Conservation (phyloP, 495 filamentous ascomycete genomes). For the Tuber borchii region DNA sequence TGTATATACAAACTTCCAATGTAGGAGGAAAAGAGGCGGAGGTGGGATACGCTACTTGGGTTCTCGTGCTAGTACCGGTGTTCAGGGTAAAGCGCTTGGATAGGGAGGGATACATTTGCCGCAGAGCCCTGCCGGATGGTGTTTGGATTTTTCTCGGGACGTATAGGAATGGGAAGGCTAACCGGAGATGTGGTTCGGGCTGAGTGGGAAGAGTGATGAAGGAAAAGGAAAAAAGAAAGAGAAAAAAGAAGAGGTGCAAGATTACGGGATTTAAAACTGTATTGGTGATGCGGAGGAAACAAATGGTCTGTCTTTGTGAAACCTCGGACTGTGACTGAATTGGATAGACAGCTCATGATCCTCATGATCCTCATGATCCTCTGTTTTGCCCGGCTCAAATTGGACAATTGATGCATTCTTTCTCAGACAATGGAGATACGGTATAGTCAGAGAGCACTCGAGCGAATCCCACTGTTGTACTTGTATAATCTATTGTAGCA, state of each 20-base stretch:
- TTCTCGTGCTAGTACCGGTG: constrained; percentile 4
- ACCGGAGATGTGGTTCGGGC: constrained; percentile 1
- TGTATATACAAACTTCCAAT: background rate
- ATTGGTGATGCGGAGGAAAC: background rate
- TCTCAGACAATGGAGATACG: background rate
- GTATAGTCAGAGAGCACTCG: background rate
- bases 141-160: background rate
- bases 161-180: constrained; percentile 11
- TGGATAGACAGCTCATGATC: constrained; percentile 3
- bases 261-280: background rate
- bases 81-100: background rate
- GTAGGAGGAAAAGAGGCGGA: background rate
- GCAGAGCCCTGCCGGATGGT: background rate
- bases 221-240: no score
- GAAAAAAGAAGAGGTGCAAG: background rate
- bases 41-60: background rate
- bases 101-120: constrained; percentile 2
- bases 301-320: background rate
- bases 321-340: background rate
- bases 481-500: background rate
- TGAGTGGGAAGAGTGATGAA: background rate
- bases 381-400: background rate
- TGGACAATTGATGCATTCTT: background rate
- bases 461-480: background rate
- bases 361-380: background rate